Evolutionary conservation across 192 early-diverging fungal species (phyloP), one percentile per base, ranked within the genome.

Genomic region (Coemansia sp.): DNA sequence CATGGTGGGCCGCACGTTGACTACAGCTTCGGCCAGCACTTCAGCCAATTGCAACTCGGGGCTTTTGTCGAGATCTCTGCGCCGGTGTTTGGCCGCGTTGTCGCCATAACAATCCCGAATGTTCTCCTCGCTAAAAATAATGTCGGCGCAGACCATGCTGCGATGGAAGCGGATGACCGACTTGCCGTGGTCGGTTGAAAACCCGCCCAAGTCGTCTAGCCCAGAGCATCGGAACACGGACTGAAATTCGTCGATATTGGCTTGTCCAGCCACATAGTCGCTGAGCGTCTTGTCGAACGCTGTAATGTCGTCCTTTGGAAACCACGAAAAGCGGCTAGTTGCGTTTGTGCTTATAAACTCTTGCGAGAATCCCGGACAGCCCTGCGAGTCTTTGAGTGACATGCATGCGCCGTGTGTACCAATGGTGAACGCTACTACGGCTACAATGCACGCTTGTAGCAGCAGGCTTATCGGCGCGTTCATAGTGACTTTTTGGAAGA

Each of bases 341-440:
- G 79, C 69, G 37, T 76, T 76, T 21, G 69, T 75, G 63, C 79
- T 81, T 41, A 81, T 68, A 38, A 69, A 81, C 39, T 75, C 79
- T 9, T 60, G 57, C 2, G 63, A 22, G 43, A 72, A 81, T 19
- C 79, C 79, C 7, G 79, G 79, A 21, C 79, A 81, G n/a, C 66
- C 73, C 38, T 75, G 72, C 41, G 79, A 81, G 21, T 48, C 56
- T n/a, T 27, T 60, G 24, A 80, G 72, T 37, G 77, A 75, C 32
- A 80, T 19, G 35, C 77, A 80, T 24, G 27, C 61, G n/a, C 61
- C 48, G 14, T 38, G 47, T 32, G 60, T 41, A 0, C 17, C 19
- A 3, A 63, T 29, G 25, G 52, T 29, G 15, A 56, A 37, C 19
- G 63, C 55, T 7, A 79, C 14, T 5, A 11, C 35, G 14, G 52